Evolutionary conservation across 148 eudicot genomes (phyloP).

Genomic region (Limonium bicolor): DNA sequence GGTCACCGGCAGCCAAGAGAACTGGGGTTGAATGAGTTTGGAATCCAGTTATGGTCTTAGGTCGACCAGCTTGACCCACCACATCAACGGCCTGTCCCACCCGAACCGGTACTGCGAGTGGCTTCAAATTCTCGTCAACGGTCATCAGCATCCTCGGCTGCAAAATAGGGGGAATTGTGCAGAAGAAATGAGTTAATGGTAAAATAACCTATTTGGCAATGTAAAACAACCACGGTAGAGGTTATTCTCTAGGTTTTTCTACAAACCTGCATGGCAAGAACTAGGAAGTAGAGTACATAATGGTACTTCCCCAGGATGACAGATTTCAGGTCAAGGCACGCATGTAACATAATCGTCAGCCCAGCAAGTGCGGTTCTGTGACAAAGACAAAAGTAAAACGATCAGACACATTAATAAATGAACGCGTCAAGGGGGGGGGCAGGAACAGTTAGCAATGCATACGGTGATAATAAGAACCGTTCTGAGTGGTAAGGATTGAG

Average conservation of each 20-base stretch:
- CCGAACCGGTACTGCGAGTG: slow-evolving; percentile 89
- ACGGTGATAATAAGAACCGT: slow-evolving; percentile 81
- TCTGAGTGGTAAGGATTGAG: slow-evolving; percentile 93
- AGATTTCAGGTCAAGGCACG: slow-evolving; percentile 80
- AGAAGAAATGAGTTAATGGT: background rate
- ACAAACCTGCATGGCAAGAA: slow-evolving; percentile 83
- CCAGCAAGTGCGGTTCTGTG: slow-evolving; percentile 84
- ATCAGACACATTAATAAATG: background rate
- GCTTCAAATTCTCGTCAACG: slow-evolving; percentile 84
- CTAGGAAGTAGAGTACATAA: slow-evolving; percentile 76
- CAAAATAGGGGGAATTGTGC: background rate
- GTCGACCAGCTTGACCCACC: slow-evolving; percentile 93
- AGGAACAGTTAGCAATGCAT: slow-evolving; percentile 23
- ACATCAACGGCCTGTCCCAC: slow-evolving; percentile 98
- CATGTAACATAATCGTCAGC: slow-evolving; percentile 51
- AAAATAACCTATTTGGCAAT: background rate
- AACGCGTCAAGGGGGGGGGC: background rate
- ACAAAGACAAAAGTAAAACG: background rate
- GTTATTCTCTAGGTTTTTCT: background rate
- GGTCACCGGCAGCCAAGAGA: slow-evolving; percentile 80
- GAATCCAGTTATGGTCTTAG: slow-evolving; percentile 93
- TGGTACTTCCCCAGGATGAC: slow-evolving; percentile 80
- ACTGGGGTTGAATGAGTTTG: slow-evolving; percentile 94
- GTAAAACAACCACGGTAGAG: background rate
- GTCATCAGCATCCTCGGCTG: slow-evolving; percentile 97